Base-by-base conservation (phyloP, 2,329 filamentous ascomycete genomes). In the Phoma sp. region DNA sequence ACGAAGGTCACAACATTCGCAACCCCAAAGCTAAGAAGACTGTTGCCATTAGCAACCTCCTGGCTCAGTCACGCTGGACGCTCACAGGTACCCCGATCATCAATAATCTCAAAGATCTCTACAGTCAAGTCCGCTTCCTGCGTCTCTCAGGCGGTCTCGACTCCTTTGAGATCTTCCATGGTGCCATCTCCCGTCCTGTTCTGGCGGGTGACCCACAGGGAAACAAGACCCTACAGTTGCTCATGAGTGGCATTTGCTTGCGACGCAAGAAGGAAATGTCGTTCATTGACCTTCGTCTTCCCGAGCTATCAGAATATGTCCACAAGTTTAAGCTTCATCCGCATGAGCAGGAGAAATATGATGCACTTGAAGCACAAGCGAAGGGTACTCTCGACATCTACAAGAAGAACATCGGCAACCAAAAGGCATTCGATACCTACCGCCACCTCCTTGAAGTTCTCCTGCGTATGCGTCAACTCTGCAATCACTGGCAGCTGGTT, bases 401-500 rank as follows among this genome's bases (percentile, higher is more conserved):
- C 72, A 83, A 84, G 56, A 60, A 78, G 66, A 62, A 76, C 71
- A 60, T 59, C 6, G 62, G 78, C 72, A 66, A 73, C 59, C 70
- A 73, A 76, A 76, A 33, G 74, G 81, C 64, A 72, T 67, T 70
- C 14, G 69, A 72, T 12, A 68, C 71, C 0, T 96, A 95, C 68
- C 86, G 89, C 7, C 84, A 88, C 65, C 81, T 96, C 1, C 82
- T 96, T 10, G 92, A 96, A 74, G 84, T 92, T 14, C 81, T 96
- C 4, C 83, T 96, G 5, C 87, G 93, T 11, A 84, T 96, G 61
- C 85, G 93, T 15, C 92, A 96, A 76, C 84, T 90, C 71, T 96
- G 92, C 75, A 92, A 93, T 61, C 92, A 96, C 71, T 96, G 91
- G 91, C 87, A 88, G 7, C 82, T 97, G 10, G 91, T 90, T 67